Evolutionary conservation across 257 asterid species (phyloP), one percentile per base, ranked within the genome.

Genomic region (Nicotiana noctiflora): DNA sequence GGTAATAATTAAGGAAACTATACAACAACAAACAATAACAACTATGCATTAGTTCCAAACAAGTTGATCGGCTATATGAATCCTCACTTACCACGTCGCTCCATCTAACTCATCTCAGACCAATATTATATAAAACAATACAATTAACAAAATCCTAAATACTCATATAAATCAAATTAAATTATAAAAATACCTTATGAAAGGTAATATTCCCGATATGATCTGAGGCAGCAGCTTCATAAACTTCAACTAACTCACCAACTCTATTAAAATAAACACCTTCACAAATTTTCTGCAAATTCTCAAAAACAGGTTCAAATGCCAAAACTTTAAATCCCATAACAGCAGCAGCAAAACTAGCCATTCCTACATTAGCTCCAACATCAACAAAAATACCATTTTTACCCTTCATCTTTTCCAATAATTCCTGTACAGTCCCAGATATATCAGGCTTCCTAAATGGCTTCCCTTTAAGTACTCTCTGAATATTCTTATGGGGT

Each of bases 351-450:
- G 98, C 99, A 82, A 94, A 94, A 75, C 85, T 91, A 3, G 99
- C 98, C 98, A 94, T 92, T 32, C 99, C 98, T 44, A 96, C 98
- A 90, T 96, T 94, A 19, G 98, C 98, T 31, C 99, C 99, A 53
- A 95, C 97, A 82, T 95, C 99, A 56, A 95, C 91, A 68, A 95
- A 87, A 55, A 91, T 72, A 77, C 97, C 99, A 19, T 79, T 68
- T 51, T 81, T 84, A 32, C 89, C 85, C 64, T 76, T 86, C 88
- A 87, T 84, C 88, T 84, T 88, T 85, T 85, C 97, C 88, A 91
- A 81, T 68, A 92, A 66, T 56, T 87, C 97, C 90, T 95, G 99
- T 72, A 95, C 94, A 53, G 99, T 92, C 34, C 88, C 92, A 0
- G 99, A 96, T 23, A 96, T 96, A 52, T 96, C 98, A 56, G 99